Conservation (phyloP, 345 rosid species). For the Salix brachista region DNA sequence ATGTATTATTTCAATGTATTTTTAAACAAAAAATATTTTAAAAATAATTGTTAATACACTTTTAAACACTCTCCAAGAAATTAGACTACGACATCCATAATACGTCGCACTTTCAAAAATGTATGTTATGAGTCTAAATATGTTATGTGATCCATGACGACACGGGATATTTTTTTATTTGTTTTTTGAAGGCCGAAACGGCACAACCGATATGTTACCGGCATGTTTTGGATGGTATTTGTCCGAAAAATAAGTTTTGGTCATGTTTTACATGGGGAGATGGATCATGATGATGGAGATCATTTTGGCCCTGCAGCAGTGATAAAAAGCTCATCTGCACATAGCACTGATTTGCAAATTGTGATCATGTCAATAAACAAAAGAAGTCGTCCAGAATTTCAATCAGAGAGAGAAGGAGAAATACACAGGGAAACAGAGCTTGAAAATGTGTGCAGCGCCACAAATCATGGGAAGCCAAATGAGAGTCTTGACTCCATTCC, state of each 20-base stretch:
- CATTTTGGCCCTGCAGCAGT: not conserved
- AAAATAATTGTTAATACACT: no score
- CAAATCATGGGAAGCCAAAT: constrained; percentile 4
- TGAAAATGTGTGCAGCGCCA: not conserved
- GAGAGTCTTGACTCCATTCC: not conserved
- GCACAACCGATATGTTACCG: no score
- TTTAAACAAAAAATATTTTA: no score
- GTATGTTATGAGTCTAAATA: no score
- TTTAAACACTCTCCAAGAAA: no score
- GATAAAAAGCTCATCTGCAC: not conserved
- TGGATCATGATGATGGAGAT: not conserved
- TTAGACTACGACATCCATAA: no score
- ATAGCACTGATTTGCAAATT: not conserved
- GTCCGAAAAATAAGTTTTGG: not conserved
- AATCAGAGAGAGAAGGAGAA: not conserved
- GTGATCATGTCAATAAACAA: not conserved
- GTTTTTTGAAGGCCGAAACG: no score
- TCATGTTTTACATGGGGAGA: not conserved
- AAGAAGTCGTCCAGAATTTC: not conserved
- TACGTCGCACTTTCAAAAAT: no score
- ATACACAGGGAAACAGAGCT: not conserved
- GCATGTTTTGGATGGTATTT: no score
- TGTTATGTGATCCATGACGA: no score
- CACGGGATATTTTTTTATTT: no score
- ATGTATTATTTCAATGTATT: no score